Evolutionary conservation across 2,329 filamentous ascomycete genomes (phyloP).

Genomic region (Dactylonectria estremocensis): DNA sequence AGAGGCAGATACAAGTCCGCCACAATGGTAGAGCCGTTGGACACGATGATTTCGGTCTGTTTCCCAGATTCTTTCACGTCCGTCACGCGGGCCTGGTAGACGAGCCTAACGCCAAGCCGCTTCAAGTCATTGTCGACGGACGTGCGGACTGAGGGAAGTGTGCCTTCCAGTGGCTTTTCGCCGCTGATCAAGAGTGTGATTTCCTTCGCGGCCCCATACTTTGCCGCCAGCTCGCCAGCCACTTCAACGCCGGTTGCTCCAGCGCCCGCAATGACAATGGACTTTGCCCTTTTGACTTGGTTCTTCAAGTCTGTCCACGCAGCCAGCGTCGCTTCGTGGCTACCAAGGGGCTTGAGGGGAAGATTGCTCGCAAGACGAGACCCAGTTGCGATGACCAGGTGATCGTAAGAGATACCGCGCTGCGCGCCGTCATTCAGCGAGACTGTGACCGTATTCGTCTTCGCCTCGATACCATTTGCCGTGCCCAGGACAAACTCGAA

Average conservation of each 20-base stretch:
- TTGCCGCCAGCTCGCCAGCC: slow-evolving; percentile 54
- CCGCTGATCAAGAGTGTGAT: slow-evolving; percentile 48
- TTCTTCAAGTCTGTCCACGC: slow-evolving; percentile 53
- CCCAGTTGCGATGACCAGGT: slow-evolving; percentile 69
- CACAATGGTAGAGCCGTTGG: slow-evolving; percentile 48
- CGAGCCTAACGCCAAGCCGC: slow-evolving; percentile 47
- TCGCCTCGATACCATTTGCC: slow-evolving; percentile 55
- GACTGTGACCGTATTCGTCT: slow-evolving; percentile 57
- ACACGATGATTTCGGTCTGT: slow-evolving; percentile 48
- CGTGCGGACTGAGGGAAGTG: slow-evolving; percentile 51
- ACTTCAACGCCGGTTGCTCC: slow-evolving; percentile 58
- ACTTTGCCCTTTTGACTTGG: slow-evolving; percentile 43
- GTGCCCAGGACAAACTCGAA: slow-evolving; percentile 67
- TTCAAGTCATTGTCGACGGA: slow-evolving; percentile 42
- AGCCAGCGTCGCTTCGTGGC: slow-evolving; percentile 58
- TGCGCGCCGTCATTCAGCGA: slow-evolving; percentile 46
- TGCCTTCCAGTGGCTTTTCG: slow-evolving; percentile 36
- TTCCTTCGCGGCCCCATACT: slow-evolving; percentile 49
- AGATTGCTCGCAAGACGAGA: slow-evolving; percentile 58
- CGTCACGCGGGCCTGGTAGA: slow-evolving; percentile 54
- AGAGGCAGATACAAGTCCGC: slow-evolving; percentile 62
- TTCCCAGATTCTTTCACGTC: slow-evolving; percentile 29
- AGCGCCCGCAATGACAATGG: slow-evolving; percentile 57
- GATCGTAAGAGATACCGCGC: slow-evolving; percentile 61
- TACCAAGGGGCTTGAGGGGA: slow-evolving; percentile 65